A percentile compares a stretch with the other conserved stretches of the same genome.
Conservation (phyloP, 768 basidiomycete species). For the Cystobasidium onofrii region DNA sequence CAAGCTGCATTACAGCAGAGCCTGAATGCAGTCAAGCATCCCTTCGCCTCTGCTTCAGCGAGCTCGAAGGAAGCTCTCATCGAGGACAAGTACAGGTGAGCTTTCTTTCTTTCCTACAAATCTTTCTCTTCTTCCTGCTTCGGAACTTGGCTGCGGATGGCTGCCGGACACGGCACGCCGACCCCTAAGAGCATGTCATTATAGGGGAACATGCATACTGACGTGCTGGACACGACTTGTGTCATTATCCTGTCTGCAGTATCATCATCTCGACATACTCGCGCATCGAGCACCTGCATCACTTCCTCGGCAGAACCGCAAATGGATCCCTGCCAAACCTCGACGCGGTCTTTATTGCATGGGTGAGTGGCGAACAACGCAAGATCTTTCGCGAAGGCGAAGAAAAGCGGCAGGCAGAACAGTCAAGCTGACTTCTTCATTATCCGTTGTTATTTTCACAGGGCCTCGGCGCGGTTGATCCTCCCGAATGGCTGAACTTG, state of each 20-base stretch:
- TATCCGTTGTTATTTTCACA: not conserved
- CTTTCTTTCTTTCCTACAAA: no score
- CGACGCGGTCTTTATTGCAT: conserved; percentile 29
- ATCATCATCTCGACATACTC: conserved; percentile 25
- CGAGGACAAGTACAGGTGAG: conserved; percentile 9
- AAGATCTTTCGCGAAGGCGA: not conserved
- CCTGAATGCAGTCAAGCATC: not conserved
- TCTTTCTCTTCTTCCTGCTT: no score
- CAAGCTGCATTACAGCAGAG: conserved; percentile 1
- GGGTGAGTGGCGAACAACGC: conserved; percentile 10
- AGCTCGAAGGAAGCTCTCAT: not conserved
- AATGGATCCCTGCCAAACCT: conserved; percentile 21
- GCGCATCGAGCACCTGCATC: conserved; percentile 23
- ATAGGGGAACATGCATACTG: not conserved
- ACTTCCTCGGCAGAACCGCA: conserved; percentile 12
- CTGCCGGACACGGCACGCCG: not conserved
- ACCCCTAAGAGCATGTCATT: not conserved
- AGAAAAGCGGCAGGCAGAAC: not conserved
- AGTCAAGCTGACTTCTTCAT: not conserved
- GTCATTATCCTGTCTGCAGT: not conserved
- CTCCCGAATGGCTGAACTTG: conserved; percentile 8
- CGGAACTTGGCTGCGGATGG: not conserved
- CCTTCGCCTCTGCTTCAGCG: not conserved
- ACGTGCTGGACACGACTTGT: not conserved
- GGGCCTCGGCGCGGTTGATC: conserved; percentile 29